phyloP scores from a whole-genome alignment of 2,329 filamentous ascomycete species.

The Onygenales sp. region DNA sequence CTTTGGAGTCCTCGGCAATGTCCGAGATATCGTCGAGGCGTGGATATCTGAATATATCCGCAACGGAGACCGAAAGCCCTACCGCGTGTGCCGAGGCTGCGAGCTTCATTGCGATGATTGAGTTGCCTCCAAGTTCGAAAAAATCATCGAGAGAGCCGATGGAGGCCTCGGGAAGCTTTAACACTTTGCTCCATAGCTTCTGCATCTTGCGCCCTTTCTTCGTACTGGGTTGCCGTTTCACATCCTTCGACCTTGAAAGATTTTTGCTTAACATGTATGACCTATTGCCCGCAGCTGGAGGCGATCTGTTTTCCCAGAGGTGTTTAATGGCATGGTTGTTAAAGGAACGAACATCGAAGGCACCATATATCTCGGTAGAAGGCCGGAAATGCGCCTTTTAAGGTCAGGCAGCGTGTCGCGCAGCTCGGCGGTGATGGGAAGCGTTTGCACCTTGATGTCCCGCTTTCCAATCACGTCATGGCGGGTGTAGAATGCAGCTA shows the following conservation, averaged over 20 bases:
- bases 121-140: slow-evolving; percentile 33
- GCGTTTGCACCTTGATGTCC: neutral
- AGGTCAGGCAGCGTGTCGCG: neutral
- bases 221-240: slow-evolving; percentile 5
- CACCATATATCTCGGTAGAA: slow-evolving; percentile 56
- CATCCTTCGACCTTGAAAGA: too few species aligned
- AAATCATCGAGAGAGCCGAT: slow-evolving; percentile 32
- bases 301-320: slow-evolving; percentile 66
- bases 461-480: neutral
- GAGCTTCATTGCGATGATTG: slow-evolving; percentile 33
- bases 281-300: slow-evolving; percentile 34
- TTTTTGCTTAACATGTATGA: too few species aligned
- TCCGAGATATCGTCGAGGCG: neutral
- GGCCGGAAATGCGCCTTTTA: neutral
- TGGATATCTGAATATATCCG: slow-evolving; percentile 35
- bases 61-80: slow-evolving; percentile 32
- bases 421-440: neutral
- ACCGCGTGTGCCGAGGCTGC: slow-evolving; percentile 31
- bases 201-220: neutral
- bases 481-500: neutral
- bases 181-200: slow-evolving; percentile 26
- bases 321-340: slow-evolving; percentile 57
- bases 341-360: slow-evolving; percentile 66
- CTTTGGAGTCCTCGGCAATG: neutral
- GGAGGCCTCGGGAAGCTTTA: slow-evolving; percentile 23